These are phyloP conservation scores for Rubia balearica DNA, from an alignment of 305 asterid genomes.

Conservation along the genomic window DNA sequence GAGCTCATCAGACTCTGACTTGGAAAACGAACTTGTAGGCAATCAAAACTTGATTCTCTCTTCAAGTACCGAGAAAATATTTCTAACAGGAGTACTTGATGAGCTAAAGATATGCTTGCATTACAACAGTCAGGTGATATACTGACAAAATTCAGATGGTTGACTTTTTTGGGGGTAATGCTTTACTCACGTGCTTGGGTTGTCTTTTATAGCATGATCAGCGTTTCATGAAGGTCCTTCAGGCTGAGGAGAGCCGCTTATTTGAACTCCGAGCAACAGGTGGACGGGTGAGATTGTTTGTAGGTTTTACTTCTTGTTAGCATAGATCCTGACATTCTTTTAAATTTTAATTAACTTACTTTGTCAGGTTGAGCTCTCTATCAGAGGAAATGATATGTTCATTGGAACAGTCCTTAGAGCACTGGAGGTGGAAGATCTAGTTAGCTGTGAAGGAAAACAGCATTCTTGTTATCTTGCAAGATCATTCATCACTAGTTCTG, in stretches of 20 bases:
- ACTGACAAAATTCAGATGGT: neutral
- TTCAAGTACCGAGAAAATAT: conserved; percentile 48
- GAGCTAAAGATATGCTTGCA: conserved; percentile 79
- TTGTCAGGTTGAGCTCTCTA: conserved; percentile 76
- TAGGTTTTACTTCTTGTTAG: conserved; percentile 9
- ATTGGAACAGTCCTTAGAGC: conserved; percentile 85
- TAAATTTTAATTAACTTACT: conserved; percentile 20
- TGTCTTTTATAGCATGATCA: conserved; percentile 39
- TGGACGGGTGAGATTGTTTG: conserved; percentile 59
- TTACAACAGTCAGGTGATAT: conserved; percentile 59
- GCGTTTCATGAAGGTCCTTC: conserved; percentile 61
- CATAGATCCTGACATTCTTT: conserved; percentile 13
- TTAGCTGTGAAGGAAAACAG: conserved; percentile 41
- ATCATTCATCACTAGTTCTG: conserved; percentile 68
- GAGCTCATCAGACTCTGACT: conserved; percentile 66
- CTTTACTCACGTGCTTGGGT: neutral
- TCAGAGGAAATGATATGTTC: conserved; percentile 65
- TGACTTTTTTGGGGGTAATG: neutral
- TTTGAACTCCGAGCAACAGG: conserved; percentile 94
- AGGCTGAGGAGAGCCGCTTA: conserved; percentile 77
- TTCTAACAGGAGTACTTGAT: conserved; percentile 75
- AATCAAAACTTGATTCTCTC: conserved; percentile 39
- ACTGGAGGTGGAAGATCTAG: conserved; percentile 82
- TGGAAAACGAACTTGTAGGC: conserved; percentile 36
- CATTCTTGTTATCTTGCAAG: conserved; percentile 59